These are phyloP conservation scores for Parascedosporium putredinis DNA, from an alignment of 2,329 filamentous ascomycete genomes.

Conservation along the genomic window DNA sequence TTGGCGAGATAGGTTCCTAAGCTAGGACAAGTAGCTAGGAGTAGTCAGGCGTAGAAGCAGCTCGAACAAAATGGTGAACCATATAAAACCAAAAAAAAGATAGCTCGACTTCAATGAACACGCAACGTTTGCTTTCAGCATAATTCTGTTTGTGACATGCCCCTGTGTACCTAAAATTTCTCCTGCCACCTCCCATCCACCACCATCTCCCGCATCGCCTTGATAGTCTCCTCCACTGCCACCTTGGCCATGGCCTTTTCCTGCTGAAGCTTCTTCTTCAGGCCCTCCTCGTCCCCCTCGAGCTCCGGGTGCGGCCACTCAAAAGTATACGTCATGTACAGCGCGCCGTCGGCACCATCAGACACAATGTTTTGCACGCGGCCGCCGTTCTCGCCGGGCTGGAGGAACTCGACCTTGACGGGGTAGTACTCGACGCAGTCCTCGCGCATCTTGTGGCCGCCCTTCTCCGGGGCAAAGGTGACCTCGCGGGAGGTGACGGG, in stretches of 20 bases:
- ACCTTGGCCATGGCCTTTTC: conserved; percentile 11
- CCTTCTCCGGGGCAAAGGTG: conserved; percentile 16
- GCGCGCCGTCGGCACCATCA: conserved; percentile 16
- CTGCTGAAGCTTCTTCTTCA: conserved; percentile 16
- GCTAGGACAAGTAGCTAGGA: no score
- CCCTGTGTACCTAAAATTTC: neutral
- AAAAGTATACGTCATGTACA: conserved; percentile 24
- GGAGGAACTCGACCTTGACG: conserved; percentile 21
- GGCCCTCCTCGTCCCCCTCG: conserved; percentile 3
- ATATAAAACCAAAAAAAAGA: no score
- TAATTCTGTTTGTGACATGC: neutral
- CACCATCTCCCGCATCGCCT: conserved; percentile 11
- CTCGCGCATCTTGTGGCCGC: conserved; percentile 16
- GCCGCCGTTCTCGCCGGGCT: conserved; percentile 24
- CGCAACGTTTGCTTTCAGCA: no score
- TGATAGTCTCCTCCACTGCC: conserved; percentile 13
- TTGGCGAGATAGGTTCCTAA: no score
- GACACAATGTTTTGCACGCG: conserved; percentile 24
- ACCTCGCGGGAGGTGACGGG: conserved; percentile 16
- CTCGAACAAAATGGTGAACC: no score
- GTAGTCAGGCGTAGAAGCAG: no score
- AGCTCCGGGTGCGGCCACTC: conserved; percentile 24
- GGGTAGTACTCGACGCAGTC: conserved; percentile 21
- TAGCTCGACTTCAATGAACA: no score
- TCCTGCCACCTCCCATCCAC: neutral